phyloP scores from a whole-genome alignment of 371 early-diverging fungal species.

The Synchytrium microbalum region DNA sequence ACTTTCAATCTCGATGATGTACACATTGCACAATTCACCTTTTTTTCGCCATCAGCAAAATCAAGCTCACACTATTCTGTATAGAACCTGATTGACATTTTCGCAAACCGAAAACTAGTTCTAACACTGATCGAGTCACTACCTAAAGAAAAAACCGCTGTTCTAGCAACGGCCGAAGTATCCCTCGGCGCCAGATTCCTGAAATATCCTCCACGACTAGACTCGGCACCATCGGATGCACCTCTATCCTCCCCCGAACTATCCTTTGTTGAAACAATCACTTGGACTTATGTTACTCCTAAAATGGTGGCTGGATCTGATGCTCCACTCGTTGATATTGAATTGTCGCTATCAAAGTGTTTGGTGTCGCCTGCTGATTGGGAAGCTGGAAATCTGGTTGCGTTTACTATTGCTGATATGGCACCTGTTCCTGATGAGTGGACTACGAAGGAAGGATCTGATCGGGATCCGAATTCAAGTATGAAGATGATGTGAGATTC shows the following conservation, averaged over 20 bases:
- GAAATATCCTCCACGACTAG: conserved; percentile 19
- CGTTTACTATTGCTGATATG: conserved; percentile 30
- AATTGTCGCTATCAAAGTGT: conserved; percentile 27
- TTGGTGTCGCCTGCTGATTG: conserved; percentile 20
- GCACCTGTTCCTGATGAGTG: conserved; percentile 49
- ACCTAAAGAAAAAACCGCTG: conserved; percentile 47
- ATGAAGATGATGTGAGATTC: neutral
- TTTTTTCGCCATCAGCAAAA: neutral
- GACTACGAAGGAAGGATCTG: conserved; percentile 42
- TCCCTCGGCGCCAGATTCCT: conserved; percentile 24
- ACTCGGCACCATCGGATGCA: neutral
- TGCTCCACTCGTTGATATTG: conserved; percentile 9
- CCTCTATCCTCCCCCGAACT: no score
- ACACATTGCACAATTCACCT: neutral
- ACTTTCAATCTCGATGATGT: conserved; percentile 40
- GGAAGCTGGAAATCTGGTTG: conserved; percentile 33
- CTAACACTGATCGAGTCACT: conserved; percentile 42
- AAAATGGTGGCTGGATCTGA: neutral
- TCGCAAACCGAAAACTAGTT: conserved; percentile 36
- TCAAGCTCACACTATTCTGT: neutral
- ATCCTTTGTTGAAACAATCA: conserved; percentile 13
- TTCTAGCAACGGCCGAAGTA: conserved; percentile 36
- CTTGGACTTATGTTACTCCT: conserved; percentile 18
- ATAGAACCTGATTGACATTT: conserved; percentile 39
- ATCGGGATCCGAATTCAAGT: conserved; percentile 49